Evolutionary conservation across 805 yeast genomes (phyloP), one percentile per base, ranked within the genome.

Genomic region (Pichia cabralensis): DNA sequence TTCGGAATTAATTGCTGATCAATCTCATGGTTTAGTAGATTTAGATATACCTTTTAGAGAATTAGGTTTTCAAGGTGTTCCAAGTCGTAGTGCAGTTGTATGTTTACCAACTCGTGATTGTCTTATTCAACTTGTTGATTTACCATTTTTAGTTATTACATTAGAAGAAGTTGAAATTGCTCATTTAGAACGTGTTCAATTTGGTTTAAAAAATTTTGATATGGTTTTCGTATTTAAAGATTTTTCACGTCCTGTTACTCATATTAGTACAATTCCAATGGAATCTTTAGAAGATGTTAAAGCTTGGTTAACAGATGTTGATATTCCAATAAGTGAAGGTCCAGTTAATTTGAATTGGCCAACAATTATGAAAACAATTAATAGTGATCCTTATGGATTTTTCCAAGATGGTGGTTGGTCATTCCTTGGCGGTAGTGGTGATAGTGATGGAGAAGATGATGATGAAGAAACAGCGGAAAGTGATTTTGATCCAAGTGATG

Each of bases 61-160:
- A 53, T 70, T 92, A 36, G 98, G 97, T 20, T 92, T 92, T 71
- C 83, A 77, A 46, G 98, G 98, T 71, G 98, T 92, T 19, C 97
- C 98, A 26, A 82, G 80, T 58, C 73, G 97, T 53, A 83, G 96
- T 7, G 81, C 94, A 12, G 96, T 92, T 13, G 76, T 80, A 50
- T 80, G 95, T 69, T 82, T 89, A 76, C 98, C 98, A 33, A 88
- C 97, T 0, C 78, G 97, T 52, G 97, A 92, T 56, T 92, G 97
- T 67, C 69, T 92, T 49, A 81, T 92, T 31, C 97, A 89, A 62
- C 69, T 92, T 43, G 73, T 86, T 41, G 98, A 92, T 52, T 89
- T 96, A 5, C 98, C 98, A 33, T 92, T 88, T 54, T 64, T 88
- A 56, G 97, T 89, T 26, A 77, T 92, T 21, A 84, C 95, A 4